phyloP scores from a whole-genome alignment of 2,329 filamentous ascomycete genomes.

The Capronia coronata region DNA sequence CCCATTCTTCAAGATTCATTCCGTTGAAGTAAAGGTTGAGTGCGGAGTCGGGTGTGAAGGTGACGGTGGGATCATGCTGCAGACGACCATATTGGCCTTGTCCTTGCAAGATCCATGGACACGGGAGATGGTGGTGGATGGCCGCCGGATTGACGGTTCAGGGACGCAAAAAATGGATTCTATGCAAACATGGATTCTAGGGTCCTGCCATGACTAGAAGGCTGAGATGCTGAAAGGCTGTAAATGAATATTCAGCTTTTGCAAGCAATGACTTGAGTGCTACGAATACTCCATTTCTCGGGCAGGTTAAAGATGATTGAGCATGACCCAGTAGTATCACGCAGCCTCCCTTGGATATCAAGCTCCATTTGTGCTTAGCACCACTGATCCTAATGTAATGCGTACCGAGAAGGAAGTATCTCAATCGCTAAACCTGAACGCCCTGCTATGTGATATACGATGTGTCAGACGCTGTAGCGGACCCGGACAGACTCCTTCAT shows the following conservation, averaged over 20 bases:
- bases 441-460: constrained; percentile 2
- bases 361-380: too few relatives aligned
- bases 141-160: background rate
- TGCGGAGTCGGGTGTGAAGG: background rate
- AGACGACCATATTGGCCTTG: background rate
- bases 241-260: constrained; percentile 2
- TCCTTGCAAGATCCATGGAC: background rate
- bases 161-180: background rate
- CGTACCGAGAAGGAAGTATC: background rate
- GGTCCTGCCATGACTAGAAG: constrained; percentile 6
- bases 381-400: too few relatives aligned
- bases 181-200: too few relatives aligned
- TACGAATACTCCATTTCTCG: too few relatives aligned
- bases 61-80: background rate
- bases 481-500: too few relatives aligned
- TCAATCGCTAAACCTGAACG: background rate
- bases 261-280: background rate
- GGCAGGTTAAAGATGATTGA: too few relatives aligned
- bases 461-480: too few relatives aligned
- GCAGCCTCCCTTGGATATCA: too few relatives aligned
- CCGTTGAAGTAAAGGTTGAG: constrained; percentile 75
- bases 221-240: background rate
- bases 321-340: too few relatives aligned
- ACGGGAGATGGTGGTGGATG: background rate
- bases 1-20: constrained; percentile 99